Evolutionary conservation across 2,329 filamentous ascomycete species (phyloP).

Genomic region (Phyllosticta capitalensis): DNA sequence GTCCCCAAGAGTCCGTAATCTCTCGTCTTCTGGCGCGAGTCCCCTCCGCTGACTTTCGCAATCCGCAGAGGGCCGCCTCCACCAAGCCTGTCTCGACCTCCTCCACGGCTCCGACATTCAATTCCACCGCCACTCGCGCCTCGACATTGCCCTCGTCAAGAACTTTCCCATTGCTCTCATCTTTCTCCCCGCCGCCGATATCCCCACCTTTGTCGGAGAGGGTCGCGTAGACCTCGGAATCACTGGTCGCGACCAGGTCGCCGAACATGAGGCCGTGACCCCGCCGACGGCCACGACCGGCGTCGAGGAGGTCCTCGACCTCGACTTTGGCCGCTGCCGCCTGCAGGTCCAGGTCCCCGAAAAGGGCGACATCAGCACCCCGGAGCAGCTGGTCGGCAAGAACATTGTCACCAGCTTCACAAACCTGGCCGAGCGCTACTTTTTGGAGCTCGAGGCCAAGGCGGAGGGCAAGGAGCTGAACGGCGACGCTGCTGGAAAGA

Average conservation of each 20-base stretch:
- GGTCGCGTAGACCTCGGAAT: conserved; percentile 90
- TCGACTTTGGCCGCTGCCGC: conserved; percentile 84
- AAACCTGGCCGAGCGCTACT: conserved; percentile 72
- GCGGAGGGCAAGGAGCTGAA: conserved; percentile 30
- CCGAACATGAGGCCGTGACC: conserved; percentile 68
- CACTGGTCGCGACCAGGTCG: conserved; percentile 85
- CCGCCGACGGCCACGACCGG: conserved; percentile 36
- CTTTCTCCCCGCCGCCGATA: conserved; percentile 94
- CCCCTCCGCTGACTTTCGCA: neutral
- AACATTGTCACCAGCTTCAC: conserved; percentile 96
- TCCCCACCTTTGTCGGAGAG: conserved; percentile 94
- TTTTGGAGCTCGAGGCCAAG: conserved; percentile 61
- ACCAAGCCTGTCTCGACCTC: conserved; percentile 79
- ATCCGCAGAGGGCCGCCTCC: conserved; percentile 74
- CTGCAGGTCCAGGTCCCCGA: conserved; percentile 95
- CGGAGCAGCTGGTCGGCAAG: conserved; percentile 76
- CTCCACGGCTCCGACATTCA: conserved; percentile 92
- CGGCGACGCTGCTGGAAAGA: conserved; percentile 23
- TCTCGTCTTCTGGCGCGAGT: neutral
- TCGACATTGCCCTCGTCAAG: conserved; percentile 96
- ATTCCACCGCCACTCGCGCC: conserved; percentile 86
- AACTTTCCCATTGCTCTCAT: conserved; percentile 92
- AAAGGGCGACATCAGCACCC: conserved; percentile 61
- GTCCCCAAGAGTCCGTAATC: conserved; percentile 85
- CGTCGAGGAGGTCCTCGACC: conserved; percentile 80